Conservation (phyloP, 2,329 filamentous ascomycete genomes). For the Microcyclosporella mali region DNA sequence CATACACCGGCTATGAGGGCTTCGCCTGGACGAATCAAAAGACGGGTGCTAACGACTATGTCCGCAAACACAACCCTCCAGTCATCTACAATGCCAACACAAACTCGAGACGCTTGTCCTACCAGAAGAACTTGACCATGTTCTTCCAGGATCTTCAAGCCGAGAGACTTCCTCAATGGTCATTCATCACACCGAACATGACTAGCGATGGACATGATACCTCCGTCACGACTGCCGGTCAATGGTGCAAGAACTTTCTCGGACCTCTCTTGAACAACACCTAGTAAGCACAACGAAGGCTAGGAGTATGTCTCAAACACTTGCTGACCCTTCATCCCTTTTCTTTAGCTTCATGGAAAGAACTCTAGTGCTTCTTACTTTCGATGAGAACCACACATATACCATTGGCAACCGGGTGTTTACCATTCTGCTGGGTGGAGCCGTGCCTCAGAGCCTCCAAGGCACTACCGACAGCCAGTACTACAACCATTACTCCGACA, state of each 20-base stretch:
- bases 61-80: slow-evolving; percentile 62
- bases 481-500: slow-evolving; percentile 45
- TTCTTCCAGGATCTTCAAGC: slow-evolving; percentile 62
- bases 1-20: slow-evolving; percentile 68
- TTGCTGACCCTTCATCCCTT: too few relatives aligned
- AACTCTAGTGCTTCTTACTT: slow-evolving; percentile 69
- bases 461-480: slow-evolving; percentile 63
- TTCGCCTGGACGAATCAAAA: slow-evolving; percentile 56
- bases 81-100: slow-evolving; percentile 61
- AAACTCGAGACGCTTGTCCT: slow-evolving; percentile 53
- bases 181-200: slow-evolving; percentile 67
- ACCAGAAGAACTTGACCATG: slow-evolving; percentile 67
- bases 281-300: too few relatives aligned
- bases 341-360: slow-evolving; percentile 72
- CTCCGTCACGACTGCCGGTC: slow-evolving; percentile 60
- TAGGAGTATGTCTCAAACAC: too few relatives aligned
- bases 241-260: slow-evolving; percentile 63
- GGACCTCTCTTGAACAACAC: slow-evolving; percentile 62
- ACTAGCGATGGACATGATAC: slow-evolving; percentile 71
- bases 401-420: slow-evolving; percentile 61
- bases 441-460: slow-evolving; percentile 57
- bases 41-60: slow-evolving; percentile 66
- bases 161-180: slow-evolving; percentile 62
- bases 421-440: slow-evolving; percentile 66
- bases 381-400: slow-evolving; percentile 69